phyloP scores from a whole-genome alignment of 2,329 filamentous ascomycete genomes.

The Neonectria hederae region DNA sequence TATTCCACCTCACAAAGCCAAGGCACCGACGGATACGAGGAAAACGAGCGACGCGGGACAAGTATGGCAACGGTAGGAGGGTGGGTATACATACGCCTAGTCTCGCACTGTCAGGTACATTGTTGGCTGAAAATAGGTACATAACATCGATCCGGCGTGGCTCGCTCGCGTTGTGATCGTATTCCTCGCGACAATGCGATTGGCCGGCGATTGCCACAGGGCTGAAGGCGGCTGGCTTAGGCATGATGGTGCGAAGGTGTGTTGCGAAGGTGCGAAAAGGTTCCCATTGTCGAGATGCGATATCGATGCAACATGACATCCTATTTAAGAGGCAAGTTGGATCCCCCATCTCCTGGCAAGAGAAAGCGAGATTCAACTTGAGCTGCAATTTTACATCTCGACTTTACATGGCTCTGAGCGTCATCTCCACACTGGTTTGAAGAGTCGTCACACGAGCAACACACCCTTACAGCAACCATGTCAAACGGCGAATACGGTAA shows the following conservation, averaged over 20 bases:
- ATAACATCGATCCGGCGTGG: slow-evolving; percentile 10
- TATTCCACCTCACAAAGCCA: not conserved
- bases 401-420: not conserved
- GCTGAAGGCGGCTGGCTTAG: slow-evolving; percentile 20
- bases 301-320: not conserved
- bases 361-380: not conserved
- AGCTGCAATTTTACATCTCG: not conserved
- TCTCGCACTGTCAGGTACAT: not conserved
- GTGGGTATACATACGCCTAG: not conserved
- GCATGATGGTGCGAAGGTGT: slow-evolving; percentile 16
- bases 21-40: slow-evolving; percentile 33
- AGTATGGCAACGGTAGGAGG: not conserved
- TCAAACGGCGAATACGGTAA: slow-evolving; percentile 47
- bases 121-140: not conserved
- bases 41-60: slow-evolving; percentile 21
- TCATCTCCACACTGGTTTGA: not conserved
- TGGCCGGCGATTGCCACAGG: slow-evolving; percentile 26
- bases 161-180: slow-evolving; percentile 25
- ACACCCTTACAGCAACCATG: slow-evolving; percentile 28
- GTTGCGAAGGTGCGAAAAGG: no score
- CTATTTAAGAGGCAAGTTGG: slow-evolving; percentile 23
- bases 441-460: not conserved
- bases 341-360: not conserved
- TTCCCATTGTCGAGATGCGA: not conserved
- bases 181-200: slow-evolving; percentile 37